Evolutionary conservation across 306 rosid genomes (phyloP).

Genomic region (Casuarina cunninghamiana): DNA sequence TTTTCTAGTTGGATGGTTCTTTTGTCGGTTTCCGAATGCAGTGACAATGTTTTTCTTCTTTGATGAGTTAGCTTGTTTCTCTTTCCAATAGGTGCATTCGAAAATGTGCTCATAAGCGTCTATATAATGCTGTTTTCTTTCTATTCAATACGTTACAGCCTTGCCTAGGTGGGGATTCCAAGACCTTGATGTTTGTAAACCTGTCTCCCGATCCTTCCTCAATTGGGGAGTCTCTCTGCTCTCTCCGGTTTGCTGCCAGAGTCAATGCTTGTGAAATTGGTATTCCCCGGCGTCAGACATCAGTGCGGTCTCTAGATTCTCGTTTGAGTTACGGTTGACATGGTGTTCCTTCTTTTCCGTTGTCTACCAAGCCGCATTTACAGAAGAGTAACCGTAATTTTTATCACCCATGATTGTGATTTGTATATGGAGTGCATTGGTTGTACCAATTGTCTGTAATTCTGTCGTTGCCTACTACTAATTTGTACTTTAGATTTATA

Average conservation of each 20-base stretch:
- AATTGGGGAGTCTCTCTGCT: constrained; percentile 77
- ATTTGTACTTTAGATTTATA: constrained; percentile 31
- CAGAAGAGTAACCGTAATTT: constrained; percentile 19
- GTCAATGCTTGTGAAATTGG: constrained; percentile 95
- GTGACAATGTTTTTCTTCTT: background rate
- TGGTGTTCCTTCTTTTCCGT: background rate
- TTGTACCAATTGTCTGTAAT: constrained; percentile 38
- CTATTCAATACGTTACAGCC: constrained; percentile 58
- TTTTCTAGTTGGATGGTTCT: no score
- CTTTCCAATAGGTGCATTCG: background rate
- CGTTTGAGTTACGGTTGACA: constrained; percentile 63
- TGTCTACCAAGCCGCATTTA: constrained; percentile 14
- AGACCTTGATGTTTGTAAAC: constrained; percentile 90
- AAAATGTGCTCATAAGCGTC: background rate
- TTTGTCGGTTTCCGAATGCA: background rate
- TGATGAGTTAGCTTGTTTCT: no score
- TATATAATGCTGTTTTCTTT: background rate
- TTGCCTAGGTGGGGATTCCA: constrained; percentile 92
- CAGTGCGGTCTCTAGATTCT: constrained; percentile 49
- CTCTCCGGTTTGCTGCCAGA: constrained; percentile 88
- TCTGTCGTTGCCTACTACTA: constrained; percentile 26
- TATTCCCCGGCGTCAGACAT: constrained; percentile 73
- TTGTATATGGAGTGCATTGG: constrained; percentile 28
- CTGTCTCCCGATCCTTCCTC: constrained; percentile 86
- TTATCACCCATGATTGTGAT: constrained; percentile 9